phyloP scores from a whole-genome alignment of 2,329 filamentous ascomycete species.

The Trichophyton verrucosum region DNA sequence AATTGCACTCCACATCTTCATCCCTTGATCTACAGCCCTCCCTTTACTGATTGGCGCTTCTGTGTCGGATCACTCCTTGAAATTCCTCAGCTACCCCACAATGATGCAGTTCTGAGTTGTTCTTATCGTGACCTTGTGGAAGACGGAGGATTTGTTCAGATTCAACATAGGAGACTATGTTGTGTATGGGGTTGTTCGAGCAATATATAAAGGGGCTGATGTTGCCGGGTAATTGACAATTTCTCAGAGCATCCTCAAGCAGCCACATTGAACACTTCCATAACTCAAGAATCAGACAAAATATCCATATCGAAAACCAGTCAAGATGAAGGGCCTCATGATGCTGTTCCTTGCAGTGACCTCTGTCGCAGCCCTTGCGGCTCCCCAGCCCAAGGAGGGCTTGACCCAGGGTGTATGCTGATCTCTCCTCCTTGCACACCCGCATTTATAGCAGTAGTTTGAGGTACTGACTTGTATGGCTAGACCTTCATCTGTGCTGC shows the following conservation, averaged over 20 bases:
- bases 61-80: neutral
- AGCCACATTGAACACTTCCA: neutral
- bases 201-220: neutral
- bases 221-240: neutral
- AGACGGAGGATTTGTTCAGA: neutral
- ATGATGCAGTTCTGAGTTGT: neutral
- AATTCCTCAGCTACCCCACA: neutral
- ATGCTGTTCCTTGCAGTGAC: constrained; percentile 5
- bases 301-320: neutral
- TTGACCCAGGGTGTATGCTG: constrained; percentile 2
- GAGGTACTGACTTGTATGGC: neutral
- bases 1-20: neutral
- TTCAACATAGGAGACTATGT: neutral
- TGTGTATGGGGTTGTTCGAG: neutral
- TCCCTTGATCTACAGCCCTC: neutral
- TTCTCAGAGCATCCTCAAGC: neutral
- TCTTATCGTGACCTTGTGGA: neutral
- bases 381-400: neutral
- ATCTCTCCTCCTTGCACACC: neutral
- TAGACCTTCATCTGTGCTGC: constrained; percentile 5
- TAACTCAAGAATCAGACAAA: neutral
- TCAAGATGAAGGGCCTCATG: constrained; percentile 6
- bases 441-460: neutral
- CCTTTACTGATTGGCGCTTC: neutral
- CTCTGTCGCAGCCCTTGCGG: constrained; percentile 2